Evolutionary conservation across 2,329 filamentous ascomycete genomes (phyloP), one percentile per base, ranked within the genome.

Genomic region (Exophiala phaeomuriformis): DNA sequence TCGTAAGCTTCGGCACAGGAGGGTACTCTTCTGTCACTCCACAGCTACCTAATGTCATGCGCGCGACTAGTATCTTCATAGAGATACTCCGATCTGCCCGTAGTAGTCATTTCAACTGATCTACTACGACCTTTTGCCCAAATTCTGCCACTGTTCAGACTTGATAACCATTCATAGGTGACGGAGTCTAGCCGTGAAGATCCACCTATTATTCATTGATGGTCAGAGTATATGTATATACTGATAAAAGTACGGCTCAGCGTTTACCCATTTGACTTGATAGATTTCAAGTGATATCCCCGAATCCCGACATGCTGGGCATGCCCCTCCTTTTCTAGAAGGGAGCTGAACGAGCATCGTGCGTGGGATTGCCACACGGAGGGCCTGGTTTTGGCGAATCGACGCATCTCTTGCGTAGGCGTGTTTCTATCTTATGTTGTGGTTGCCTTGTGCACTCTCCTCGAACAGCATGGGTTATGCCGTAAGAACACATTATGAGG

Each of bases 391-490:
- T 37, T 8, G 46, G 32, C 12, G 32, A 37, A 8, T n/a, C 7
- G n/a, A 7, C 19, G 30, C 46, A 39, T 39, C 33, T 37, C 45
- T 36, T 33, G 27, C 45, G 45, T 35, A 47, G n/a, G 5, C 45
- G 45, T 36, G 45, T 36, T 31, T 47, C 45, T 47, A 47, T 47
- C 45, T 47, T 47, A 47, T 47, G 45, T 47, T 48, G 32, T 39
- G 46, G 46, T 29, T 39, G 32, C 46, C 35, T 39, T 29, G 32
- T 37, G 27, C 46, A 39, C n/a, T 48, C 35, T 27, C 32, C 29
- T 29, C 29, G 46, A 27, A 28, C 32, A 37, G 32, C 46, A 8
- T 8, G 5, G 5, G 46, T 31, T 48, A 37, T 39, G 6, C 46
- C 33, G 32, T 48, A 48, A 48, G 46, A 8, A 31, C 33, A 48